A percentile compares a stretch with the other conserved stretches of the same genome.
Conservation (phyloP, 805 yeast genomes). For the Pichia manshurica region DNA sequence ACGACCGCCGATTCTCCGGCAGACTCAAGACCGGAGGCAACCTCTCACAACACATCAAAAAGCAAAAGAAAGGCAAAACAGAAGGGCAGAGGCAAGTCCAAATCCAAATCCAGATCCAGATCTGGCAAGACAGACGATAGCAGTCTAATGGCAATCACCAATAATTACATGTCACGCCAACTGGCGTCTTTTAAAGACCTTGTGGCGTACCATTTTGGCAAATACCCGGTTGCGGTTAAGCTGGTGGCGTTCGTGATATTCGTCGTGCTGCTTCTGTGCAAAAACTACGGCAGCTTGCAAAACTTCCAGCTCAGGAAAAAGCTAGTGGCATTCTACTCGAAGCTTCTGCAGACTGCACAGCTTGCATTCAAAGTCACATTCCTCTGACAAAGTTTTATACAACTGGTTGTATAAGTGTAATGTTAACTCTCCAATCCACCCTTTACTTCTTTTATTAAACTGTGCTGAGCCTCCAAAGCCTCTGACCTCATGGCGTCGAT, state of each 20-base stretch:
- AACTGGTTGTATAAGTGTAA: too few species aligned
- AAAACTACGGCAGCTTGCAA: neutral
- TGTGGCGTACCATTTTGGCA: neutral
- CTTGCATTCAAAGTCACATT: neutral
- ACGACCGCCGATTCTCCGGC: too few species aligned
- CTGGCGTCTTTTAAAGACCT: neutral
- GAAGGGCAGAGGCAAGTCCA: too few species aligned
- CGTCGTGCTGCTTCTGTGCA: neutral
- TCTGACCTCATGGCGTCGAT: neutral
- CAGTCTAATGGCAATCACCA: too few species aligned
- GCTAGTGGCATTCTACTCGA: neutral
- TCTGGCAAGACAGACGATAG: too few species aligned
- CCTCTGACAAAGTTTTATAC: neutral
- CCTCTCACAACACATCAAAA: too few species aligned
- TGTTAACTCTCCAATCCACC: too few species aligned
- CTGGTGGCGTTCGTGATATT: neutral
- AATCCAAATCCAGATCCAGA: too few species aligned
- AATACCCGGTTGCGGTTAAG: neutral
- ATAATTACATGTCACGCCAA: neutral
- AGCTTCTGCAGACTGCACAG: neutral
- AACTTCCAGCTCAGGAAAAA: neutral
- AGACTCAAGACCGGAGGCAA: too few species aligned
- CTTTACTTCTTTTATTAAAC: too few species aligned
- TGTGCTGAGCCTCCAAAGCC: too few species aligned
- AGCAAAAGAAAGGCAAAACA: too few species aligned